Percentiles rank a stretch among this genome's conserved stretches.
Evolutionary conservation across 2,329 filamentous ascomycete species (phyloP).

Genomic region (Gaeumannomyces tritici): DNA sequence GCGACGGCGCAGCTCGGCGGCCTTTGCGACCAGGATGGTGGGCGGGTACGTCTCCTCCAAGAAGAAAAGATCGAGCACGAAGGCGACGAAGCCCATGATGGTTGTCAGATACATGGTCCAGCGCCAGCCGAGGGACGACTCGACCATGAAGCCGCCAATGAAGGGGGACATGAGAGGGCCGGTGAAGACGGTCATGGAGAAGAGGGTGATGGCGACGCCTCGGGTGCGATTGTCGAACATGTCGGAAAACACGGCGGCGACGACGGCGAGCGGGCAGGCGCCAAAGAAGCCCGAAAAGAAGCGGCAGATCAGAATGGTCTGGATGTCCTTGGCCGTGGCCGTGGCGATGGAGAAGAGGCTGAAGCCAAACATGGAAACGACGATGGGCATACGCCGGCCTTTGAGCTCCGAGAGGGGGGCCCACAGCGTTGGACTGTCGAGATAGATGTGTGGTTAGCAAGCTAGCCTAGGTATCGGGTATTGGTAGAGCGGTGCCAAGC

Average conservation of each 20-base stretch:
- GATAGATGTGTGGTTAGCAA: background rate
- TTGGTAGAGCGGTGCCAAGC: background rate
- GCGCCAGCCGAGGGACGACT: constrained; percentile 58
- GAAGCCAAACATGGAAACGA: constrained; percentile 58
- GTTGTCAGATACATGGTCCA: constrained; percentile 60
- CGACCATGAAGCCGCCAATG: constrained; percentile 57
- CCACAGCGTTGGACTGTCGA: constrained; percentile 50
- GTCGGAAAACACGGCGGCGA: constrained; percentile 63
- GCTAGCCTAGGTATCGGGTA: background rate
- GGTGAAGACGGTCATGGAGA: constrained; percentile 54
- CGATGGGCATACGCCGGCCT: constrained; percentile 54
- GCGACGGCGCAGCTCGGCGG: constrained; percentile 48
- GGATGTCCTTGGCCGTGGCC: constrained; percentile 57
- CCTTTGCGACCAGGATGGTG: constrained; percentile 52
- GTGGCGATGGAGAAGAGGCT: constrained; percentile 57
- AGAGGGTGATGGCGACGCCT: constrained; percentile 47
- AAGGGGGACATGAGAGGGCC: constrained; percentile 60
- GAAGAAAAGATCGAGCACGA: constrained; percentile 50
- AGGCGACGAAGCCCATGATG: constrained; percentile 54
- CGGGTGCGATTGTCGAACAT: constrained; percentile 58
- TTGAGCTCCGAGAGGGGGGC: constrained; percentile 64
- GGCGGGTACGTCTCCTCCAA: constrained; percentile 63
- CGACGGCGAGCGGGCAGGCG: constrained; percentile 58
- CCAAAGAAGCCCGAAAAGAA: constrained; percentile 69
- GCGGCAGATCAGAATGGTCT: constrained; percentile 59